Evolutionary conservation across 2,329 filamentous ascomycete species (phyloP), one percentile per base, ranked within the genome.

Genomic region (Colletotrichum aenigma): DNA sequence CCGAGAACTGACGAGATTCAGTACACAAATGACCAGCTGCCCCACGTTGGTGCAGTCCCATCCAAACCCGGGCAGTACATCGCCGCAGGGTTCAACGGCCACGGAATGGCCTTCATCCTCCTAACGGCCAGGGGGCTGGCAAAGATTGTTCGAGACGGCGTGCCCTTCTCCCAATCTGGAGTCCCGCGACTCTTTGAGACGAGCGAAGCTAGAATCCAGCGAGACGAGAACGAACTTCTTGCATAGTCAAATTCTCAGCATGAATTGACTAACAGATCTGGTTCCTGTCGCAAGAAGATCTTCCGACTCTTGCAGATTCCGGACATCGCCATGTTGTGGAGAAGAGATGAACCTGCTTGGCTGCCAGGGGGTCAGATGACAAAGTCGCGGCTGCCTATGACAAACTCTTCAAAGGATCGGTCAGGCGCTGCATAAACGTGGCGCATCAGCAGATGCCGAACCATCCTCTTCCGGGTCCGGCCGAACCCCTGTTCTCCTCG

Each of bases 91-190:
- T 90, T 89, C 75, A 86, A 85, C 55, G 88, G 89, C 0, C 88
- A 89, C 72, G 89, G 89, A 0, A 90, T 90, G 88, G 84, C 87
- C 0, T 78, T 86, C 30, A 84, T 88, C 18, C 85, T 86, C 13
- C 81, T 87, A 0, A 79, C 83, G 8, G 84, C 84, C 18, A 85
- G 85, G 73, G 86, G 83, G 0, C 61, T 89, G 15, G 85, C 83
- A 6, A 75, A 80, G 43, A 88, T 89, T 85, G 77, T 88, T 1
- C 61, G 79, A 6, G 76, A 82, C 2, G 82, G 76, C 12, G 60
- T 70, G 4, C 66, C 77, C 0, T 87, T 86, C 71, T 81, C 83
- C 60, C 78, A 84, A n/a, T 84, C 84, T 1, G 84, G 84, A 3
- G 71, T 88, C 9, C 85, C 86, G n/a, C 77, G 78, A 1, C 70